phyloP scores from a whole-genome alignment of 129 eudicot genomes.

The Erigeron canadensis region DNA sequence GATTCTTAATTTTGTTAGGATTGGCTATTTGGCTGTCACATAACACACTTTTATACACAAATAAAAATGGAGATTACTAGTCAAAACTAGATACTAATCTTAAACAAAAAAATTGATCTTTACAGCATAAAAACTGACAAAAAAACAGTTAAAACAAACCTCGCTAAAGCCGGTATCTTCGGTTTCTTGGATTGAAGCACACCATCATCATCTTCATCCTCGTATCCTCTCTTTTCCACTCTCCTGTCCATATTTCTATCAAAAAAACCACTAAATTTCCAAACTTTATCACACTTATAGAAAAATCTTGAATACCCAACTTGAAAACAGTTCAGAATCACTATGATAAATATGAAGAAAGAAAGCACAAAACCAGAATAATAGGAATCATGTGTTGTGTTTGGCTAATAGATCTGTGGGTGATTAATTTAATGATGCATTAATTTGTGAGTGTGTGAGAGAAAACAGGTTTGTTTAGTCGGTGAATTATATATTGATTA shows the following conservation, averaged over 20 bases:
- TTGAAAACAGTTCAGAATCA: not conserved
- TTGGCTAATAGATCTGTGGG: not conserved
- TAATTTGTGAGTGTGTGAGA: constrained; percentile 24
- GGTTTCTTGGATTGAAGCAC: constrained; percentile 45
- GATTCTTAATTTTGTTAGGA: too few relatives aligned
- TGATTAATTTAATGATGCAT: constrained; percentile 4
- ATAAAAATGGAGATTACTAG: not conserved
- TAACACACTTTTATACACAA: not conserved
- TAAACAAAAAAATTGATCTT: too few relatives aligned
- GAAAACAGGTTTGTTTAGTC: constrained; percentile 32
- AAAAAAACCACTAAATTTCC: not conserved
- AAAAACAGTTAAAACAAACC: constrained; percentile 29
- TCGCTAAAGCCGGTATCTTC: constrained; percentile 57
- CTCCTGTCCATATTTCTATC: not conserved
- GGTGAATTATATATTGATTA: constrained; percentile 33
- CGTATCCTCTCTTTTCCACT: constrained; percentile 41
- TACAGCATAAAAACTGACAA: not conserved
- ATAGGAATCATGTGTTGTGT: constrained; percentile 26
- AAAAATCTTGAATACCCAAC: constrained; percentile 21
- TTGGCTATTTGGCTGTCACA: too few relatives aligned
- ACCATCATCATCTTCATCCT: constrained; percentile 36
- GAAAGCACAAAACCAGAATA: constrained; percentile 14
- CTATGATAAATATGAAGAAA: not conserved
- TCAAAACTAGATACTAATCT: too few relatives aligned
- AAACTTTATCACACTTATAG: constrained; percentile 9